Conservation (phyloP, 169 alveolate genomes). For the Babesia microti region DNA sequence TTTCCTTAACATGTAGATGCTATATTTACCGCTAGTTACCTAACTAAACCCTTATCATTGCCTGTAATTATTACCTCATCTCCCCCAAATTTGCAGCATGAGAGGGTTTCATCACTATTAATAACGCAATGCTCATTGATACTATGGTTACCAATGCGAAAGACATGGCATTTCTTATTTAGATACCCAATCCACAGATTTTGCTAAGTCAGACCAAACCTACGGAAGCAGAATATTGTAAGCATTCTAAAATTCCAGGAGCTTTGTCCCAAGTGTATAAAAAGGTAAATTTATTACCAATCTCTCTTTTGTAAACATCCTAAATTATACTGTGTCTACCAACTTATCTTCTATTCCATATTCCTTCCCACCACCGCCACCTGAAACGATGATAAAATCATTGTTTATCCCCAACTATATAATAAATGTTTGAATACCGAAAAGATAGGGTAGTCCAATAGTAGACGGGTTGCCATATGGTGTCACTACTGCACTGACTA, state of each 20-base stretch:
- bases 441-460: too few species aligned
- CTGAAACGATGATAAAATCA: constrained; percentile 56
- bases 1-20: too few species aligned
- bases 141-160: constrained; percentile 27
- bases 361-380: constrained; percentile 67
- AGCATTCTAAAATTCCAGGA: constrained; percentile 22
- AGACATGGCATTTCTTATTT: constrained; percentile 43
- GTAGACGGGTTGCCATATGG: too few species aligned
- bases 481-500: too few species aligned
- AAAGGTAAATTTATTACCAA: constrained; percentile 7
- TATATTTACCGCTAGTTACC: too few species aligned
- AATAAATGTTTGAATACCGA: too few species aligned
- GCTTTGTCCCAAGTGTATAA: constrained; percentile 9
- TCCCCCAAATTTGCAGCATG: too few species aligned
- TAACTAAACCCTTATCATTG: too few species aligned
- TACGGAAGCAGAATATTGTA: constrained; percentile 14
- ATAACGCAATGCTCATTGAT: background rate
- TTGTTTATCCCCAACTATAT: constrained; percentile 47
- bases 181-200: constrained; percentile 62
- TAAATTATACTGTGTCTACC: constrained; percentile 11
- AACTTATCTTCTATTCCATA: constrained; percentile 56
- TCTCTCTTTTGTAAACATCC: constrained; percentile 24
- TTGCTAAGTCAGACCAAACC: constrained; percentile 19
- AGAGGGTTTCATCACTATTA: too few species aligned
- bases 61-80: too few species aligned